phyloP scores from a whole-genome alignment of 768 basidiomycete genomes.

The Gloeostereum incarnatum region DNA sequence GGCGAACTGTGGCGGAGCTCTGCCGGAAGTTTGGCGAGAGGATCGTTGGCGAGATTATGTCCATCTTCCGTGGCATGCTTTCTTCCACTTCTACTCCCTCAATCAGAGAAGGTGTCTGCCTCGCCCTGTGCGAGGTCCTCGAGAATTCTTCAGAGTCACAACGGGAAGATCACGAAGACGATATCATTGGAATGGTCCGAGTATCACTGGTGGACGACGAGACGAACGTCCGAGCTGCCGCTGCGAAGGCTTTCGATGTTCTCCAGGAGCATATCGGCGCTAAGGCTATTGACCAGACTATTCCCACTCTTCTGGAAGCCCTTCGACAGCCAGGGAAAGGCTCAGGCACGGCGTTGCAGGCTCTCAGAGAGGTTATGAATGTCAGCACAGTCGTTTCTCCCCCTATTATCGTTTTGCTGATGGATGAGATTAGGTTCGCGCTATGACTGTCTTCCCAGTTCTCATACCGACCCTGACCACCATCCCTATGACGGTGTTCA shows the following conservation, averaged over 20 bases:
- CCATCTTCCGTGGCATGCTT: constrained; percentile 62
- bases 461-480: constrained; percentile 89
- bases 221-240: constrained; percentile 77
- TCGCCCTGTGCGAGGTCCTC: constrained; percentile 83
- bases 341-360: constrained; percentile 93
- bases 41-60: constrained; percentile 75
- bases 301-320: constrained; percentile 89
- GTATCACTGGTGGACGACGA: constrained; percentile 84
- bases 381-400: constrained; percentile 32
- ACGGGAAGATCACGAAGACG: constrained; percentile 81
- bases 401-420: not conserved
- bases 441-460: constrained; percentile 93
- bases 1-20: constrained; percentile 77
- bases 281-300: constrained; percentile 92
- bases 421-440: constrained; percentile 59
- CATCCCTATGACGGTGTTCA: constrained; percentile 90
- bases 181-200: constrained; percentile 81
- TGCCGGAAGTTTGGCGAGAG: constrained; percentile 95
- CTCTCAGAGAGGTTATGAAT: constrained; percentile 89
- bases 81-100: constrained; percentile 50
- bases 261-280: constrained; percentile 89
- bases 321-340: constrained; percentile 87
- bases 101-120: constrained; percentile 78
- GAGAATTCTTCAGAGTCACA: constrained; percentile 77
- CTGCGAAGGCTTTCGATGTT: constrained; percentile 80